Evolutionary conservation across 768 basidiomycete species (phyloP), one percentile per base, ranked within the genome.

Genomic region (Podaxis sp.): DNA sequence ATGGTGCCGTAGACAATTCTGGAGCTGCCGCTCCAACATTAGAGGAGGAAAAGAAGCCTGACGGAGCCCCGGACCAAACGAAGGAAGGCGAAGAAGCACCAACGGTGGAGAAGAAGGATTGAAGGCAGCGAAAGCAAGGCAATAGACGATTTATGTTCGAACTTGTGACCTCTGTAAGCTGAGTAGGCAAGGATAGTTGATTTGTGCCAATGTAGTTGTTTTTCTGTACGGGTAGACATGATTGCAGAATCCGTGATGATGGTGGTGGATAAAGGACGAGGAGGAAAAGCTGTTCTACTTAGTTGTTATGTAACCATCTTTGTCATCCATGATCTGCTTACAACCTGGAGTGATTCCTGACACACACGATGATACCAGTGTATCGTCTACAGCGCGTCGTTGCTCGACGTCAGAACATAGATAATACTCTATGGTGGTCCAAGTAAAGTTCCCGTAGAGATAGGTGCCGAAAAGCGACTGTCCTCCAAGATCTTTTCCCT

Each of bases 271-370:
- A 64, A 73, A 75, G 70, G 71, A 73, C 66, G 67, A 69, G 71
- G 70, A 69, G 64, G 69, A 74, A 72, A 66, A 66, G 57, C 64
- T 67, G 33, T 56, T 56, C 61, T 66, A 10, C 33, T 8, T 33
- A 60, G 64, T 58, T 67, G 75, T 76, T 76, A 77, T 74, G 75
- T 75, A 75, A 74, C 72, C 67, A 67, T 78, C 76, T 78, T 77
- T 77, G 77, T 78, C 76, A 76, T 75, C 75, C 65, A 28, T 59
- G 49, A 56, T 44, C 41, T 52, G 62, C 67, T 56, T 61, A 48
- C 24, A 36, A 37, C 46, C n/a, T 28, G 11, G 20, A 30, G 22
- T 24, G 26, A 49, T 22, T 28, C 13, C 56, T 44, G 40, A 44
- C 11, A 15, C 15, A 12, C 7, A 28, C 26, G 11, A 11, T 24